Conservation (phyloP, 345 rosid species). For the Eucalyptus fibrosa region DNA sequence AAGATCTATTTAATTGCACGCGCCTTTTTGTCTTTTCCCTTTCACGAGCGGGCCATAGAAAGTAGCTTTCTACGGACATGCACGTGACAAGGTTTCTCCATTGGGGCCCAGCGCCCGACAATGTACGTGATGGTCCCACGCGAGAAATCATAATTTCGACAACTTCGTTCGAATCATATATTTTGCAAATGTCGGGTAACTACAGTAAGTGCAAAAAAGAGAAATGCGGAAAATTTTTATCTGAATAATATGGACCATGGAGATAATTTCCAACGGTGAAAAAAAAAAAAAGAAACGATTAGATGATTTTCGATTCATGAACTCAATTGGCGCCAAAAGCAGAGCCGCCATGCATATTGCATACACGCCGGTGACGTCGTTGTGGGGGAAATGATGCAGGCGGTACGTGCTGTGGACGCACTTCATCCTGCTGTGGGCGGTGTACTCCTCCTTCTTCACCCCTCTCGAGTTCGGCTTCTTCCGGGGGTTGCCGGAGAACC, state of each 20-base stretch:
- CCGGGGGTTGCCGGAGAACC: constrained; percentile 64
- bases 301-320: not conserved
- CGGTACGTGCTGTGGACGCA: constrained; percentile 53
- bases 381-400: constrained; percentile 15
- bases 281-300: fast-evolving
- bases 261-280: not conserved
- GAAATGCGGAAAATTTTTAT: not conserved
- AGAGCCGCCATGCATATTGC: not conserved
- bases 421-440: constrained; percentile 75
- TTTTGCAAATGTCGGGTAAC: not conserved
- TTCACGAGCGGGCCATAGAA: not conserved
- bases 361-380: not conserved
- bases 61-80: not conserved
- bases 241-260: not conserved
- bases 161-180: not conserved
- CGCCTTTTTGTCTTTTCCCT: not conserved
- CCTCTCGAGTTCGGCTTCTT: constrained; percentile 84
- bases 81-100: not conserved
- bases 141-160: not conserved
- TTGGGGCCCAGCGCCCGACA: not conserved
- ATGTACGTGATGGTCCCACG: not conserved
- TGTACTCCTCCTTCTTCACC: constrained; percentile 87
- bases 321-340: not conserved
- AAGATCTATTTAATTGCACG: too few species aligned
- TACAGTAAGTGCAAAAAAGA: not conserved